Base-by-base conservation (phyloP, 306 rosid species). In the Canavalia ensiformis region DNA sequence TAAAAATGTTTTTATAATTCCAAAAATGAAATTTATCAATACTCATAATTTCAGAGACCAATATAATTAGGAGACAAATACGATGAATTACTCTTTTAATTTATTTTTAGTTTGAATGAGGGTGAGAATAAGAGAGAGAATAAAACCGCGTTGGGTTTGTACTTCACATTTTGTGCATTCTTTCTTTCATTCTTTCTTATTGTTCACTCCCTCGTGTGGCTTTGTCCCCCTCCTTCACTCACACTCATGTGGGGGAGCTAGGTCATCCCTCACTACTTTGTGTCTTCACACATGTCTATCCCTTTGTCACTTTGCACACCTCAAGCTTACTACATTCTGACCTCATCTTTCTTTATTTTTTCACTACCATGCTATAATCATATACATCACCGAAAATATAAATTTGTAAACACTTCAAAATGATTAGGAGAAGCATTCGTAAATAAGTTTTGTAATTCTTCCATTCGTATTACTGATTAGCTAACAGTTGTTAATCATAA, bases 281-380 rank as follows among this genome's bases (percentile, higher is more conserved):
- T 89, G 92, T 92, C 92, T 73, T 41, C 74, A 49, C 62, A 77
- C 78, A 79, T 79, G 77, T 52, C 72, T 74, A 68, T 81, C 42
- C 25, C 35, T 84, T 94, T 92, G 88, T 88, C 90, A 51, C 10
- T 81, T 85, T 82, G 72, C 68, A 80, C 88, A 91, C 95, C 88
- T 91, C 92, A 85, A 77, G 81, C 97, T 94, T 87, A 92, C 89
- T 63, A 4, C 88, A 86, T 13, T 44, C 4, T 91, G 95, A 92
- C 92, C 64, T 92, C 97, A 92, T 83, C 42, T 41, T 62, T 67
- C 25, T 52, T 52, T 34, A 0, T 44, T 39, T 56, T 6, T 60
- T 51, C 72, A 11, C 9, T 0, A 46, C 29, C 25, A 7, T 0
- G 29, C 0, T 42, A 55, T 68, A 42, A 33, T 33, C 49, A 68